These are phyloP conservation scores for Beauveria sp. DNA, from an alignment of 2,329 filamentous ascomycete genomes.

Conservation along the genomic window DNA sequence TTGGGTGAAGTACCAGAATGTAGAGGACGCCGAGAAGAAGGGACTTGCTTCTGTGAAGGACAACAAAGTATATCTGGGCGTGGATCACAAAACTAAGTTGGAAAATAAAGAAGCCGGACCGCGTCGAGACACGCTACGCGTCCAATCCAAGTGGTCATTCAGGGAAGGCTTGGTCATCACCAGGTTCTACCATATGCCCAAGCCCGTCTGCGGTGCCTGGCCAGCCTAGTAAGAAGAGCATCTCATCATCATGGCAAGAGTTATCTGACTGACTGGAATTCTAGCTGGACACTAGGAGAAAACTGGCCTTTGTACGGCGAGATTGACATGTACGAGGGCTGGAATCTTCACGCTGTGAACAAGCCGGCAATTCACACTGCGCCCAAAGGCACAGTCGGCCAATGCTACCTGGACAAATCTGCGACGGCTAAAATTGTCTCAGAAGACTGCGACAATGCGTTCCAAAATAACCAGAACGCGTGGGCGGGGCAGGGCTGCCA, in stretches of 20 bases:
- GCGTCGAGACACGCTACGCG: slow-evolving; percentile 42
- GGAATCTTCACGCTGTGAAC: slow-evolving; percentile 45
- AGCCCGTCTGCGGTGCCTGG: slow-evolving; percentile 57
- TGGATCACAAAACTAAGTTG: slow-evolving; percentile 17
- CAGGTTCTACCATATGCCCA: slow-evolving; percentile 59
- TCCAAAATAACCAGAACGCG: accelerated
- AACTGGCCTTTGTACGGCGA: slow-evolving; percentile 46
- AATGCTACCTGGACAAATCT: slow-evolving; percentile 19
- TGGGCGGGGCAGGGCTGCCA: not conserved
- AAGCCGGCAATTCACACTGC: slow-evolving; percentile 33
- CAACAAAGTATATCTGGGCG: slow-evolving; percentile 26
- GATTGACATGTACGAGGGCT: slow-evolving; percentile 58
- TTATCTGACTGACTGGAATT: not conserved
- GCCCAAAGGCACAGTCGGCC: slow-evolving; percentile 12
- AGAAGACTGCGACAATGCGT: too few species aligned
- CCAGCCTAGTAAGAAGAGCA: slow-evolving; percentile 47
- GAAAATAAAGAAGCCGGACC: accelerated
- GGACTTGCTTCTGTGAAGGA: slow-evolving; percentile 22
- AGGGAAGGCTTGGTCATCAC: slow-evolving; percentile 57
- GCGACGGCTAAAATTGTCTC: too few species aligned
- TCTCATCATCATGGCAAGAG: not conserved
- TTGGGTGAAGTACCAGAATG: slow-evolving; percentile 36
- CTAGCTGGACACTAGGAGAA: slow-evolving; percentile 35
- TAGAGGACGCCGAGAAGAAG: slow-evolving; percentile 21
- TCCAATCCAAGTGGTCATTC: slow-evolving; percentile 53